Percentiles rank a stretch among this genome's conserved stretches.
Evolutionary conservation across 2,329 filamentous ascomycete species (phyloP).

Genomic region (Teratosphaeria destructans): DNA sequence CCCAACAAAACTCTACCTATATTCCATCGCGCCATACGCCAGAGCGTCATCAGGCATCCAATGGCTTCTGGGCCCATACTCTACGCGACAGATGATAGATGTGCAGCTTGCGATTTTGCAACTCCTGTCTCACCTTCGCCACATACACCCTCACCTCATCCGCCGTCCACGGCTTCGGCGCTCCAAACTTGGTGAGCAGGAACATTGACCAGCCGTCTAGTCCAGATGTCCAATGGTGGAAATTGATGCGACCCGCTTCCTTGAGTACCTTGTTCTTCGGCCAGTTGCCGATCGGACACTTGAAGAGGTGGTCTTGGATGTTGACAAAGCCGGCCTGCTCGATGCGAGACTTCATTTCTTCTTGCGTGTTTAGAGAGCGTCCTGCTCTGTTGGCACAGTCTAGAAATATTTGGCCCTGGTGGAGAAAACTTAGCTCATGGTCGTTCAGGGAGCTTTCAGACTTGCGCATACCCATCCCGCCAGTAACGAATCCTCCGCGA

Average conservation of each 20-base stretch:
- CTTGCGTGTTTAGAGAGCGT: not conserved
- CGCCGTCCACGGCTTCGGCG: slow-evolving; percentile 1
- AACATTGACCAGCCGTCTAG: slow-evolving; percentile 1
- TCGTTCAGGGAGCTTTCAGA: not conserved
- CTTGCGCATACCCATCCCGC: not conserved
- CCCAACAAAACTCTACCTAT: not conserved
- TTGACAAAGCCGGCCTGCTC: slow-evolving; percentile 1
- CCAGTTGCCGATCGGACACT: not conserved
- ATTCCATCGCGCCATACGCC: not conserved
- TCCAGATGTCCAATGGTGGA: slow-evolving; percentile 1
- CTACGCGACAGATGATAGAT: not conserved
- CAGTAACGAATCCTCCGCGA: not conserved
- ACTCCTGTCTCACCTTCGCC: slow-evolving; percentile 1
- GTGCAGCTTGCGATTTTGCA: not conserved
- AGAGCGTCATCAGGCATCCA: not conserved
- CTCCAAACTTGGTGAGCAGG: not conserved
- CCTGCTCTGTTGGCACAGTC: not conserved
- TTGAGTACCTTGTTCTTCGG: slow-evolving; percentile 1
- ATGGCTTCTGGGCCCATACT: not conserved
- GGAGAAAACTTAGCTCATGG: not conserved
- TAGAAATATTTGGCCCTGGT: not conserved
- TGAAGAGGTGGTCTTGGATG: slow-evolving; percentile 1
- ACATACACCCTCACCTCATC: slow-evolving; percentile 1
- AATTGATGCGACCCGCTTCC: slow-evolving; percentile 1
- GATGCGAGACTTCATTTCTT: not conserved